Percentiles rank a stretch among this genome's conserved stretches.
phyloP scores from a whole-genome alignment of 352 stramenopile genomes.

The Pythium plurisporium region DNA sequence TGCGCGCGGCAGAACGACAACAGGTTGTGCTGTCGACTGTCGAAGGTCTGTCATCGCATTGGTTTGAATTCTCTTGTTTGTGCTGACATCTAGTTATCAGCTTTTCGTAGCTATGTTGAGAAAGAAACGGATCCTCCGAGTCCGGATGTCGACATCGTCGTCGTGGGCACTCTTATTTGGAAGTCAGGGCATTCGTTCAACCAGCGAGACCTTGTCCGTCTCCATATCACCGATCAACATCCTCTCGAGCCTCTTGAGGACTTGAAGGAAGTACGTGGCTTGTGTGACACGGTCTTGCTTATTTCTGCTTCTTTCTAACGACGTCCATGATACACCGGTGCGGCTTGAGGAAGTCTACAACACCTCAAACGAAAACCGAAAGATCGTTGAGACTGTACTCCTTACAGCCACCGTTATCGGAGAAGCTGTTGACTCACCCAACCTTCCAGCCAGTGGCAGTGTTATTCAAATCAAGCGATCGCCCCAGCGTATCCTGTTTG shows the following conservation, averaged over 20 bases:
- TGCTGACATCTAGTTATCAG: not conserved
- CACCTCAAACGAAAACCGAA: not conserved
- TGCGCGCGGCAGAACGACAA: not conserved
- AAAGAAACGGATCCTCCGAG: not conserved
- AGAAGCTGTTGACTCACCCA: no score
- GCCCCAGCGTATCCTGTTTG: no score
- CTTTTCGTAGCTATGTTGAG: not conserved
- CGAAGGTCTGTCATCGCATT: not conserved
- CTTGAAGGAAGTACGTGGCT: constrained; percentile 3
- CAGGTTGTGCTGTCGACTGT: constrained; percentile 4
- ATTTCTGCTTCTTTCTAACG: no score
- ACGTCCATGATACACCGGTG: no score
- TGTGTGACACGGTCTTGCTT: not conserved
- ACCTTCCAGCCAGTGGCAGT: no score
- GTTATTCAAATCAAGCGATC: no score
- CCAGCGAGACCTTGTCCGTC: not conserved
- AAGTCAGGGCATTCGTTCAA: constrained; percentile 11
- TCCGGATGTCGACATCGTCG: constrained; percentile 5
- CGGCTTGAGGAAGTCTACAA: not conserved
- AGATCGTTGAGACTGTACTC: not conserved
- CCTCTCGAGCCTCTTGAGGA: constrained; percentile 4
- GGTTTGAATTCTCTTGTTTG: not conserved
- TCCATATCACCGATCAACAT: constrained; percentile 8
- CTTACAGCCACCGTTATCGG: no score
- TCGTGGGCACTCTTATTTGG: constrained; percentile 9